Base-by-base conservation (phyloP, 257 asterid genomes). In the Echites panduratus region DNA sequence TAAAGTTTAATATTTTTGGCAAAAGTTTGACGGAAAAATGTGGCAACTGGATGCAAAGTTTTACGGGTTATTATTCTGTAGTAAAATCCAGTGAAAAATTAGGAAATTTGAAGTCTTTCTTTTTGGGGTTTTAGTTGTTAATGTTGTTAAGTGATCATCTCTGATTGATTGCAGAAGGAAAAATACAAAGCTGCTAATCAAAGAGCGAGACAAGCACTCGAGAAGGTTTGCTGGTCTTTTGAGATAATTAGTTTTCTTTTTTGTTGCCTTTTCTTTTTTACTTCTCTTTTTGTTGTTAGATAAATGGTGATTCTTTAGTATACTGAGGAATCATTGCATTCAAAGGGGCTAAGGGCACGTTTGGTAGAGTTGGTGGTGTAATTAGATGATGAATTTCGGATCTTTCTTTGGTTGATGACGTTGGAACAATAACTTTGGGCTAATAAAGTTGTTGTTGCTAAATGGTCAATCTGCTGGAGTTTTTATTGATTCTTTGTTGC, bases 201-300 rank as follows among this genome's bases (percentile, higher is more conserved):
- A 57, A 83, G 96, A 76, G 98, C 98, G 26, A 91, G 87, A 78
- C 97, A 88, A 77, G 90, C 95, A 64, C 85, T 91, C 70, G 98
- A 94, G 74, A 88, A 78, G 95, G 98, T 93, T 84, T 71, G 62
- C 41, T 70, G 50, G 26, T n/a, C 24, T 10, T 66, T 35, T 53
- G 14, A 20, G 20, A 4, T 32, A 10, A 26, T 58, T 58, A 24
- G 35, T 38, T 4, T 58, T 26, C 41, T 58, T 24, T 1, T 57
- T 26, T 11, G n/a, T n/a, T n/a, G n/a, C n/a, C 19, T 11, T 4
- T 24, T 12, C 5, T 38, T 38, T 38, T 41, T 50, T 38, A 35
- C 2, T 63, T 63, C 7, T 63, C 14, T 63, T 63, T 35, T 14
- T 38, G n/a, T n/a, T 63, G 12, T 40, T 38, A 38, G 48, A 26